Conservation (phyloP, 2,329 filamentous ascomycete species). For the Pseudogymnoascus sp. region DNA sequence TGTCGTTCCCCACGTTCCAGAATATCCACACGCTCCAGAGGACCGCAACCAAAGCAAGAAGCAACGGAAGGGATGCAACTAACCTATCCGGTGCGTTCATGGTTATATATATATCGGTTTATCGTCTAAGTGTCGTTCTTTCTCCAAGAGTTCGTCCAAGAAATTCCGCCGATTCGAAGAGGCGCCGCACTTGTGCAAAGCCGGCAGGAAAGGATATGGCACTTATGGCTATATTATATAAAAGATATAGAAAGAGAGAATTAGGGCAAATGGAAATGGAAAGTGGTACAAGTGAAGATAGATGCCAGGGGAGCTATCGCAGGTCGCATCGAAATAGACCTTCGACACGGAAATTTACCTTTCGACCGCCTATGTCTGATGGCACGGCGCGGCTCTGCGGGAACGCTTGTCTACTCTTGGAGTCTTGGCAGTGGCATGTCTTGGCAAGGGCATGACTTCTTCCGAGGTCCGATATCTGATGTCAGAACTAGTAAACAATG, state of each 20-base stretch:
- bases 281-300: not conserved
- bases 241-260: not conserved
- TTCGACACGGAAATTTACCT: conserved; percentile 1
- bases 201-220: not conserved
- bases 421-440: not conserved
- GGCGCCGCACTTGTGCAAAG: not conserved
- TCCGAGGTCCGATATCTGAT: not conserved
- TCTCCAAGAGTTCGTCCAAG: not conserved
- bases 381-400: not conserved
- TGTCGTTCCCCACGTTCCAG: not conserved
- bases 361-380: not conserved
- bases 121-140: not conserved
- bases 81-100: conserved; percentile 50
- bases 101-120: conserved; percentile 5
- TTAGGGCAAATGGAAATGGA: not conserved
- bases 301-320: conserved; percentile 1
- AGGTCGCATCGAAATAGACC: conserved; percentile 1
- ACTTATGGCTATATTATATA: not conserved
- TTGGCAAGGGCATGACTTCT: not conserved
- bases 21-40: conserved; percentile 4
- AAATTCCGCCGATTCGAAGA: not conserved
- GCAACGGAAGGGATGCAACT: conserved; percentile 19
- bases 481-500: not conserved
- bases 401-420: conserved; percentile 9
- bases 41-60: conserved; percentile 11